phyloP scores from a whole-genome alignment of 345 rosid species.

The Dipteronia dyeriana region DNA sequence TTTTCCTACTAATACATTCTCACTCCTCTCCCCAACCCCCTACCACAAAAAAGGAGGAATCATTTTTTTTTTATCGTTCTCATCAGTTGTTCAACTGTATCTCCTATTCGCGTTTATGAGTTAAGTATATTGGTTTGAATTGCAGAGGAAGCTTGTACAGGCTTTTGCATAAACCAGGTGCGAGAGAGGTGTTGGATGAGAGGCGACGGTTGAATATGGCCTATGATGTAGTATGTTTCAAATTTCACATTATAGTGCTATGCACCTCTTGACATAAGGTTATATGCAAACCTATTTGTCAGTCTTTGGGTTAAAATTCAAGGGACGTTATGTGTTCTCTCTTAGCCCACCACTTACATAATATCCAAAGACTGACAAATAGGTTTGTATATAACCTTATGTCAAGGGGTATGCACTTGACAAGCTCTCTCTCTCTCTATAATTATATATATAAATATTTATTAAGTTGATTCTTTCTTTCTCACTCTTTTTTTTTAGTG shows the following conservation, averaged over 20 bases:
- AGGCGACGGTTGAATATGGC: constrained; percentile 97
- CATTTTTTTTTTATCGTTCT: not conserved
- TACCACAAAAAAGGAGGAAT: not conserved
- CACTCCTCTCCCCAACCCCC: not conserved
- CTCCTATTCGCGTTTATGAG: not conserved
- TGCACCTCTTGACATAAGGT: too few species aligned
- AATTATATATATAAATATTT: not conserved
- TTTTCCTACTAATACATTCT: not conserved
- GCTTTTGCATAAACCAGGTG: constrained; percentile 91
- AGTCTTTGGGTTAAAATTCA: too few species aligned
- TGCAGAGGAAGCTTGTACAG: constrained; percentile 96
- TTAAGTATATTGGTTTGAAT: constrained; percentile 21
- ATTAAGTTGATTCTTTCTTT: not conserved
- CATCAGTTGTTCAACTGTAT: not conserved
- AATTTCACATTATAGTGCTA: constrained; percentile 1
- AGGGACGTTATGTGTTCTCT: too few species aligned
- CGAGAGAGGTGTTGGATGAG: constrained; percentile 80
- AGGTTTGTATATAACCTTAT: too few species aligned
- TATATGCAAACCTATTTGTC: too few species aligned
- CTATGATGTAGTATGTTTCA: constrained; percentile 82
- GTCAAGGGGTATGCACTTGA: too few species aligned
- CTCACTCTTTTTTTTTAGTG: not conserved
- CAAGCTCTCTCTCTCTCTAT: too few species aligned
- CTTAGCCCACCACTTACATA: too few species aligned
- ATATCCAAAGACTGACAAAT: too few species aligned